A percentile compares a stretch with the other conserved stretches of the same genome.
Conservation (phyloP, 768 basidiomycete genomes). For the Epithele typhae region DNA sequence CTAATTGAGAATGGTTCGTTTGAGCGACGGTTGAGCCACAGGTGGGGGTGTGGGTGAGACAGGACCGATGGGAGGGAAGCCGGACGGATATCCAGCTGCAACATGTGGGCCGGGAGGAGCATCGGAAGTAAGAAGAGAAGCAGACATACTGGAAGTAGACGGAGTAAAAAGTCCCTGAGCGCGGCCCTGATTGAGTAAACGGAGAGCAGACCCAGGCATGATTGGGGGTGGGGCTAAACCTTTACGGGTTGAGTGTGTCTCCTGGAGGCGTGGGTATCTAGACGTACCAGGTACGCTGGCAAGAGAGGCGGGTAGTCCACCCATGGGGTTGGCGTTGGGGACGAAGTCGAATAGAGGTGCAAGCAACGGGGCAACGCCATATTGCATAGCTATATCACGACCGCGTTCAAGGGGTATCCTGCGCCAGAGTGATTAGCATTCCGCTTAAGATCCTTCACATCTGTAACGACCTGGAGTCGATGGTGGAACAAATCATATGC, state of each 20-base stretch:
- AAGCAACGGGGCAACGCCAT: conserved; percentile 85
- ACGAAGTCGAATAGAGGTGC: conserved; percentile 92
- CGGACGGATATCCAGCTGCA: conserved; percentile 42
- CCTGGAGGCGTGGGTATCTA: neutral
- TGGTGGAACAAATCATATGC: too few relatives aligned
- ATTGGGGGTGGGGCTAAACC: conserved; percentile 76
- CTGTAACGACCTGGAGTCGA: too few relatives aligned
- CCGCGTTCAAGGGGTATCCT: conserved; percentile 98
- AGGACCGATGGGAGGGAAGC: conserved; percentile 38
- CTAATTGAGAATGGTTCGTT: conserved; percentile 67
- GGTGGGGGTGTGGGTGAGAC: conserved; percentile 34
- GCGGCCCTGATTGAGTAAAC: conserved; percentile 79
- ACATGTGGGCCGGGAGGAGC: conserved; percentile 50
- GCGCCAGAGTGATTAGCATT: too few relatives aligned
- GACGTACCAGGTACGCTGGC: conserved; percentile 18
- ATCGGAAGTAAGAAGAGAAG: conserved; percentile 44
- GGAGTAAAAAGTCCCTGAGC: conserved; percentile 86
- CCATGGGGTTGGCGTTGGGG: conserved; percentile 66
- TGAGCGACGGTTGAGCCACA: conserved; percentile 39
- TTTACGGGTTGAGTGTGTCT: neutral
- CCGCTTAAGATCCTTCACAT: too few relatives aligned
- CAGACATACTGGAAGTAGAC: conserved; percentile 59
- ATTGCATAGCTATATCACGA: conserved; percentile 87
- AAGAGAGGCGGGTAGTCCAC: conserved; percentile 47
- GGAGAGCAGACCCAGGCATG: conserved; percentile 82